Conservation (phyloP, 805 yeast genomes). For the Metschnikowia henanensis region DNA sequence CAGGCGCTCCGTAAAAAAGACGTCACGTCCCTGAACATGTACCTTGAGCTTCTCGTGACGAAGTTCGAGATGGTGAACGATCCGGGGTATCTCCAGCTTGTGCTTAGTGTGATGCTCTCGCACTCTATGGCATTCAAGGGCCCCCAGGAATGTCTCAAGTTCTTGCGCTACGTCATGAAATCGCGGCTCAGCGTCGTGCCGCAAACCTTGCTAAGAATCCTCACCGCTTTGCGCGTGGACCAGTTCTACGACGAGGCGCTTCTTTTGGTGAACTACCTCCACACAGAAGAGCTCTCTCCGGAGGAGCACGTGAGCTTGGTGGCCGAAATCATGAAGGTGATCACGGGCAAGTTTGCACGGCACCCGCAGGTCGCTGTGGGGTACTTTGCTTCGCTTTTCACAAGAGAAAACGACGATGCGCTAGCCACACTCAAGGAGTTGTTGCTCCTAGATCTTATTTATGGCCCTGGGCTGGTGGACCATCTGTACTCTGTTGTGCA, state of each 20-base stretch:
- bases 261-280: slow-evolving; percentile 31
- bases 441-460: slow-evolving; percentile 25
- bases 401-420: slow-evolving; percentile 11
- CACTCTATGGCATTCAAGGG: slow-evolving; percentile 41
- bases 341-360: slow-evolving; percentile 27
- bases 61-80: slow-evolving; percentile 30
- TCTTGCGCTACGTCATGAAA: slow-evolving; percentile 32
- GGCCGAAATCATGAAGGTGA: slow-evolving; percentile 33
- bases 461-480: slow-evolving; percentile 23
- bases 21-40: slow-evolving; percentile 33
- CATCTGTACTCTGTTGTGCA: slow-evolving; percentile 20
- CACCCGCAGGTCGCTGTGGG: slow-evolving; percentile 39
- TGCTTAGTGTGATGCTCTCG: slow-evolving; percentile 29
- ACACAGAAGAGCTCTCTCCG: slow-evolving; percentile 20
- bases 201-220: slow-evolving; percentile 26
- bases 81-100: slow-evolving; percentile 19
- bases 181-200: slow-evolving; percentile 27
- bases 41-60: slow-evolving; percentile 34
- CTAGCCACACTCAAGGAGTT: slow-evolving; percentile 27
- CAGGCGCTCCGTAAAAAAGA: slow-evolving; percentile 26
- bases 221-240: slow-evolving; percentile 30
- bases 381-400: slow-evolving; percentile 33
- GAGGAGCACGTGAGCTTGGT: slow-evolving; percentile 24
- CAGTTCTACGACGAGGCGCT: slow-evolving; percentile 36
- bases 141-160: slow-evolving; percentile 29